Evolutionary conservation across 163 green algal genomes (phyloP).

Genomic region (Coccomyxa subellipsoidea): DNA sequence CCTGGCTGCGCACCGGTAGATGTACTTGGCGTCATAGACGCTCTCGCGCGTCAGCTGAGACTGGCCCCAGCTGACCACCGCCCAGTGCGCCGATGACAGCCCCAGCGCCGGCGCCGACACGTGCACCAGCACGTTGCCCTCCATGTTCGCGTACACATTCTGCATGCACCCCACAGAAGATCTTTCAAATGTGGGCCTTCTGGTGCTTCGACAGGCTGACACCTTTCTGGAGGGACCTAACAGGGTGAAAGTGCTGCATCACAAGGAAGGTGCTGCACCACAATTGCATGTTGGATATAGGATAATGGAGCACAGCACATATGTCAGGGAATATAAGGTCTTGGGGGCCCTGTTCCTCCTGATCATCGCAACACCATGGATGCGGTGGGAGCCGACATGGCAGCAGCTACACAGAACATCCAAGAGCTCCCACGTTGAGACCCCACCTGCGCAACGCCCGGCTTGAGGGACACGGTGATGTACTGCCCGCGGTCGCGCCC

Average conservation of each 20-base stretch:
- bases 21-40: slow-evolving; percentile 27
- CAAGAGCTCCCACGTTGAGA: too few relatives aligned
- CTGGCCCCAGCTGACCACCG: slow-evolving; percentile 36
- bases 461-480: slow-evolving; percentile 21
- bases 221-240: not conserved
- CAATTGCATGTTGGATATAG: too few relatives aligned
- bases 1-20: slow-evolving; percentile 25
- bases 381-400: too few relatives aligned
- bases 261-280: not conserved
- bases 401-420: too few relatives aligned
- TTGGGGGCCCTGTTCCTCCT: too few relatives aligned
- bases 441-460: slow-evolving; percentile 21
- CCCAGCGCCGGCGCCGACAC: slow-evolving; percentile 54
- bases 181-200: too few relatives aligned
- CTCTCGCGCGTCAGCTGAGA: slow-evolving; percentile 15
- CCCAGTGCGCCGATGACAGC: slow-evolving; percentile 48
- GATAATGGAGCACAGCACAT: too few relatives aligned
- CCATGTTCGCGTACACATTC: slow-evolving; percentile 40
- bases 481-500: slow-evolving; percentile 18
- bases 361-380: too few relatives aligned
- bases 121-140: slow-evolving; percentile 54
- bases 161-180: slow-evolving; percentile 4
- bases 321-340: too few relatives aligned
- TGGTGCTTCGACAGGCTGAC: too few relatives aligned
- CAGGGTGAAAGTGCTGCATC: not conserved